Evolutionary conservation across 148 eudicot genomes (phyloP).

Genomic region (Persicaria maculosa): DNA sequence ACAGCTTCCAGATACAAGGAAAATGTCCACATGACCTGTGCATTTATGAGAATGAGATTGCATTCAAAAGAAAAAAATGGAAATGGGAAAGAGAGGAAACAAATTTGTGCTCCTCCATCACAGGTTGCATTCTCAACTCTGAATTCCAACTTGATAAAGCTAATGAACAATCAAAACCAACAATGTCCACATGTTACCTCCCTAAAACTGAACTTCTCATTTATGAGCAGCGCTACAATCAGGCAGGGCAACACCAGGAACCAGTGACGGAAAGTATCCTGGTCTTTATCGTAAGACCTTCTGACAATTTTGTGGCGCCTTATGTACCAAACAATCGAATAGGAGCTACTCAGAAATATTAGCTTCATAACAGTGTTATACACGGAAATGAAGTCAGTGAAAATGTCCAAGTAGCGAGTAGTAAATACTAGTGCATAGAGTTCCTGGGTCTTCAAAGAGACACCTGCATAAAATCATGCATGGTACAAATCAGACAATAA

Average conservation of each 20-base stretch:
- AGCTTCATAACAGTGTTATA: constrained; percentile 86
- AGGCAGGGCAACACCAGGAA: constrained; percentile 80
- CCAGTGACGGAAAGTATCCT: constrained; percentile 89
- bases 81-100: constrained; percentile 13
- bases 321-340: constrained; percentile 94
- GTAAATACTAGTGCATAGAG: constrained; percentile 90
- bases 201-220: constrained; percentile 71
- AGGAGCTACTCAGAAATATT: constrained; percentile 80
- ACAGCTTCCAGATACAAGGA: constrained; percentile 91
- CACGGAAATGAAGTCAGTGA: constrained; percentile 69
- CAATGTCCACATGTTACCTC: constrained; percentile 44
- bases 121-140: neutral
- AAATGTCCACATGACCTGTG: constrained; percentile 95
- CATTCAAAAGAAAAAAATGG: no score
- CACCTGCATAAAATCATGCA: constrained; percentile 39
- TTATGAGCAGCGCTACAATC: constrained; percentile 50
- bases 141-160: constrained; percentile 7
- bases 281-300: constrained; percentile 92
- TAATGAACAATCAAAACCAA: neutral
- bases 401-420: constrained; percentile 92
- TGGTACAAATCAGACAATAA: neutral
- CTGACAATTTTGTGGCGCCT: constrained; percentile 83
- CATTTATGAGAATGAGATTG: constrained; percentile 8
- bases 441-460: constrained; percentile 95
- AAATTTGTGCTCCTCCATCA: neutral